Base-by-base conservation (phyloP, 106 monocot genomes). In the Iris macrosiphon region DNA sequence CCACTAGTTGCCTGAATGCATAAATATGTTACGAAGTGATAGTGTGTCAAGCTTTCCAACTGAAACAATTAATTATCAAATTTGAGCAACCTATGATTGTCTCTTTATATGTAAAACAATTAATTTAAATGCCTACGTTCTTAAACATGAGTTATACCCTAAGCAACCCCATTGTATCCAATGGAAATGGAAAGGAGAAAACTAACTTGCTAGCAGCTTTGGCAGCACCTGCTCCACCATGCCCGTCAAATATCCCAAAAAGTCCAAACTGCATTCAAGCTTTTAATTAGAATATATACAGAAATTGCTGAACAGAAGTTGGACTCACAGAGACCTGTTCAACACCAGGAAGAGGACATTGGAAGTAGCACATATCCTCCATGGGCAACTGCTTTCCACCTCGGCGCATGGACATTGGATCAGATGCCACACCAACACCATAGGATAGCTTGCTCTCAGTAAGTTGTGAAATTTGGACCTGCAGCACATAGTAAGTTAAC, bases 231-330 rank as follows among this genome's bases (percentile, higher is more conserved):
- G 43, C 75, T 56, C 94, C 94, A 55, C 94, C 94, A 82, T 95
- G 94, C 38, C 94, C 94, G 77, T 95, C 94, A 79, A 85, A 95
- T 27, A 95, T 85, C 24, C 85, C 51, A 77, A 89, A 78, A 40
- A 89, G 56, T 42, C 89, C 94, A 82, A 95, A 85, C 94, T 95
- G 71, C 62, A 71, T 19, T 46, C 23, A 80, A 72, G 27, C 40
- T 64, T 37, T 32, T 62, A 17, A 68, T 78, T 31, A 65, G 23
- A 58, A 47, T 18, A 40, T 13, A n/a, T n/a, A n/a, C n/a, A n/a
- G n/a, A n/a, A n/a, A n/a, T n/a, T n/a, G n/a, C n/a, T n/a, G n/a
- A 20, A 62, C 11, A 57, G 25, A 24, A 45, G 9, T 21, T 40
- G 29, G 10, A 20, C 38, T 63, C 15, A 20, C 1, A 59, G 49